These are phyloP conservation scores for Dalechampia spathulata DNA, from an alignment of 441 rosid species.

Conservation along the genomic window DNA sequence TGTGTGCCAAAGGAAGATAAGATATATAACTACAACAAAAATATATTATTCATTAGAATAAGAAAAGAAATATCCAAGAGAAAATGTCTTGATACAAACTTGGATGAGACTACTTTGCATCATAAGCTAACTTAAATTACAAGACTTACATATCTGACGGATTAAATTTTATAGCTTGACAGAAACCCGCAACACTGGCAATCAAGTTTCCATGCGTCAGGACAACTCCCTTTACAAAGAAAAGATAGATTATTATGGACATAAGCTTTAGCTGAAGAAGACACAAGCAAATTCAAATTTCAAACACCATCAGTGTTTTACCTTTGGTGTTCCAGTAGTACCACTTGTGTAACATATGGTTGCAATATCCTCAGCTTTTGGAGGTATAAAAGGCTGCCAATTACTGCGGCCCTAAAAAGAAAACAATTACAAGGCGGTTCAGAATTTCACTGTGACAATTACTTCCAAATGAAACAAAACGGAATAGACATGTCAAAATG, in stretches of 20 bases:
- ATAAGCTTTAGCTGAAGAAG: conserved; percentile 7
- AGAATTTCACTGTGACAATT: not conserved
- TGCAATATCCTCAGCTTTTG: conserved; percentile 82
- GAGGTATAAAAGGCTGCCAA: conserved; percentile 70
- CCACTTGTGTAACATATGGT: conserved; percentile 98
- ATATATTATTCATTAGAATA: conserved; percentile 11
- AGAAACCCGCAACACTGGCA: conserved; percentile 75
- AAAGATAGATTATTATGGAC: conserved; percentile 17
- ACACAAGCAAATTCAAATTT: conserved; percentile 7
- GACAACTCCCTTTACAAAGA: conserved; percentile 65
- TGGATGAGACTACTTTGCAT: conserved; percentile 1
- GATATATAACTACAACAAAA: conserved; percentile 70
- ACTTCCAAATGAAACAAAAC: conserved; percentile 3
- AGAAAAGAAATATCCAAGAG: conserved; percentile 10
- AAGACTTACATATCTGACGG: conserved; percentile 79
- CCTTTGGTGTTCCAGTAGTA: conserved; percentile 99
- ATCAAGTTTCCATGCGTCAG: conserved; percentile 83
- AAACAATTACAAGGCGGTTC: conserved; percentile 23
- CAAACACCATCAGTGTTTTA: conserved; percentile 18
- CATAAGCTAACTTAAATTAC: conserved; percentile 3
- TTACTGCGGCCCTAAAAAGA: conserved; percentile 71
- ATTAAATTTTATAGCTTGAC: conserved; percentile 34
- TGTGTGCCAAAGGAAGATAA: conserved; percentile 98
- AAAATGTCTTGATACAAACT: not conserved
- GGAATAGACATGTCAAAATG: not conserved